phyloP scores from a whole-genome alignment of 2,329 filamentous ascomycete species.

The Chalaropsis thielavioides region DNA sequence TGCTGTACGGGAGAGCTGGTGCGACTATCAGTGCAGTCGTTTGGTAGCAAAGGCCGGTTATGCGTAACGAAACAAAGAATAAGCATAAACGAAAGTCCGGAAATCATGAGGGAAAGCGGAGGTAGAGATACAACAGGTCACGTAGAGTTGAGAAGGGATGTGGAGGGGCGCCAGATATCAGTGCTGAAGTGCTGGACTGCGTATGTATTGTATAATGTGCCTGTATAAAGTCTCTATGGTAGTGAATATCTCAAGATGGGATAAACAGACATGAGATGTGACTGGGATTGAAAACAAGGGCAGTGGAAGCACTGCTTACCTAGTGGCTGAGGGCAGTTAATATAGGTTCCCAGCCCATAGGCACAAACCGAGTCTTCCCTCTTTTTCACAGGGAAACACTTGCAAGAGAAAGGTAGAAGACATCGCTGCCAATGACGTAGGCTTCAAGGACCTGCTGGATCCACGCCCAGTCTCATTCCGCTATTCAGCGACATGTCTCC shows the following conservation, averaged over 20 bases:
- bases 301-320: background rate
- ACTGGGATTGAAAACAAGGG: background rate
- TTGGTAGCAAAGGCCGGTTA: background rate
- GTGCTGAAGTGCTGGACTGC: background rate
- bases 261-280: background rate
- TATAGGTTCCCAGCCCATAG: background rate
- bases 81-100: constrained; percentile 6
- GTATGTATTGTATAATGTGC: background rate
- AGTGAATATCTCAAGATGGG: background rate
- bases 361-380: background rate
- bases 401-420: background rate
- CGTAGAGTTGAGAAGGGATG: background rate
- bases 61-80: constrained; percentile 10
- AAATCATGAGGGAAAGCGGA: constrained; percentile 4
- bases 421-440: background rate
- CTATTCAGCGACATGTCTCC: background rate
- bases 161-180: background rate
- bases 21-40: background rate
- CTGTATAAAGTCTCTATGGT: background rate
- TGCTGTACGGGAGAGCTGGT: background rate
- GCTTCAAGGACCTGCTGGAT: background rate
- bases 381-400: background rate
- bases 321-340: background rate
- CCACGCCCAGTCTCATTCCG: background rate
- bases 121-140: background rate